Base-by-base conservation (phyloP, 2,329 filamentous ascomycete species). In the Pezicula neosporulosa region DNA sequence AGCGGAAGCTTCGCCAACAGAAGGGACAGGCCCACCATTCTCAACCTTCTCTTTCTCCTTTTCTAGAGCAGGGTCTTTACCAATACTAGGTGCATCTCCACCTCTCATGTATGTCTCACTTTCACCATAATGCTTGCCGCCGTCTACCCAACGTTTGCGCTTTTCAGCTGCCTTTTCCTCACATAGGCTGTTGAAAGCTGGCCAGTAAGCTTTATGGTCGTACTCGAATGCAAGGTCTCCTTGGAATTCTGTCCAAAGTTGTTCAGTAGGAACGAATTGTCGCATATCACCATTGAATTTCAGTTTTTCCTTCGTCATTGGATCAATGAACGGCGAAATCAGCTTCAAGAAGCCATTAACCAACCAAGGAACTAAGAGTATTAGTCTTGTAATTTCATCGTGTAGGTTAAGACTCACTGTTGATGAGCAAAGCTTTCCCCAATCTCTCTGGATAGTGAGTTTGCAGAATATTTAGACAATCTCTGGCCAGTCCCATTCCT, bases 321-420 rank as follows among this genome's bases (percentile, higher is more conserved):
- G 94, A 70, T 99, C 94, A 72, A 99, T 96, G 72, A 99, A 97
- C 37, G 93, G 91, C 4, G 85, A 91, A 72, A 99, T 92, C 63
- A 97, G 76, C 72, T 96, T 97, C 80, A 97, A 96, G 79, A 99
- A 99, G 47, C 89, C 89, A 70, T 83, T 86, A 55, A 97, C 89
- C 57, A 96, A 81, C 84, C 90, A 97, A 1, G 93, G 93, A 45
- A 96, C 89, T 93, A 57, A 27, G 6, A 52, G 66, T 48, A 65
- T 55, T 24, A 43, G 7, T 39, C 27, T 45, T 13, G 35, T 21
- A 36, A 15, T 38, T 36, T n/a, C n/a, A 4, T 36, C 21, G n/a
- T 6, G 33, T 9, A 41, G 35, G 15, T 42, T 13, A 41, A 44
- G 18, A 71, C 82, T 64, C 72, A 93, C 89, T 82, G 60, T 97